These are phyloP conservation scores for Aspergillus olivimuriae DNA, from an alignment of 495 filamentous ascomycete species.

Conservation along the genomic window DNA sequence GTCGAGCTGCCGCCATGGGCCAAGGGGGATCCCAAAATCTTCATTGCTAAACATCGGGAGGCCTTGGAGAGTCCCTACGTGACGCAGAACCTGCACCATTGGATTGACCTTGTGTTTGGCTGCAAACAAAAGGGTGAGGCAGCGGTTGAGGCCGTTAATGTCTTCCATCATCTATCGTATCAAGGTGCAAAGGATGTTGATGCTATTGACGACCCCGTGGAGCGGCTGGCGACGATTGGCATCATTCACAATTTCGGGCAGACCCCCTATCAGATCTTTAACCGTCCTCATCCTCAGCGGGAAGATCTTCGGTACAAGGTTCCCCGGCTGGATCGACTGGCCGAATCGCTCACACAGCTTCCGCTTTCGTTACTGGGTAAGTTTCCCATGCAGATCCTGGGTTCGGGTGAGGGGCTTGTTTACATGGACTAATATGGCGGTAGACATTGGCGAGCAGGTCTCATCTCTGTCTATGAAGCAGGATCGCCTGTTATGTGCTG, in stretches of 20 bases:
- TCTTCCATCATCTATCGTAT: conserved; percentile 94
- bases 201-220: conserved; percentile 79
- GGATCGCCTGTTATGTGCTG: conserved; percentile 80
- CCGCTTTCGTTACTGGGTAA: conserved; percentile 70
- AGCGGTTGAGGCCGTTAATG: conserved; percentile 84
- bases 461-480: conserved; percentile 75
- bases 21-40: conserved; percentile 92
- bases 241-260: conserved; percentile 99
- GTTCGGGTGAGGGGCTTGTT: not conserved
- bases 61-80: conserved; percentile 93
- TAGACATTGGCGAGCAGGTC: conserved; percentile 74
- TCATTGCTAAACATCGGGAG: conserved; percentile 89
- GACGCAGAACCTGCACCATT: conserved; percentile 80
- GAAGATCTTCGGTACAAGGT: conserved; percentile 57
- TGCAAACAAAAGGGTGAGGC: conserved; percentile 93
- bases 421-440: conserved; percentile 10
- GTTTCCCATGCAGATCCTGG: not conserved
- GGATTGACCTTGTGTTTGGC: conserved; percentile 96
- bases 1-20: conserved; percentile 92
- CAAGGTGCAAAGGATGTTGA: conserved; percentile 90
- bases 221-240: conserved; percentile 78
- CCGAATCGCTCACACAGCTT: conserved; percentile 69
- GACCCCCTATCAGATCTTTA: conserved; percentile 92
- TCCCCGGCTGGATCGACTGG: conserved; percentile 68
- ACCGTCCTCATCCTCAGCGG: conserved; percentile 63